Conservation (phyloP, 345 rosid genomes). For the Brassica napus region DNA sequence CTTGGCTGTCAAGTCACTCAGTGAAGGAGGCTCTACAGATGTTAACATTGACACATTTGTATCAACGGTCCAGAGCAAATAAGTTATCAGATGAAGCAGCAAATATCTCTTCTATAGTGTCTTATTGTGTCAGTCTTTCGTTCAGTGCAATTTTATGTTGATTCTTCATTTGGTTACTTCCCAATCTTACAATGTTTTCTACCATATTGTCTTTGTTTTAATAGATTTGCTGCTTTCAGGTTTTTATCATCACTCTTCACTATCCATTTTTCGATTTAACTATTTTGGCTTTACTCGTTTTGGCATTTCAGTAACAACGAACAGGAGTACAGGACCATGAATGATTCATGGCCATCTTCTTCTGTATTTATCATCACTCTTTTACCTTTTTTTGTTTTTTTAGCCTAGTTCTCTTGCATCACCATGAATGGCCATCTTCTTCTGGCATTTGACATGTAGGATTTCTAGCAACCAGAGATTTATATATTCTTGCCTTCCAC, state of each 20-base stretch:
- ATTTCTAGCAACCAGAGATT: too few species aligned
- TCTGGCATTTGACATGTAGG: not conserved
- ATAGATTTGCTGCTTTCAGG: not conserved
- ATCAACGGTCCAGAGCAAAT: not conserved
- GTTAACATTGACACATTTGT: not conserved
- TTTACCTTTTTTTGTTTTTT: too few species aligned
- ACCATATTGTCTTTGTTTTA: not conserved
- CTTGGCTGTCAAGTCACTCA: constrained; percentile 1
- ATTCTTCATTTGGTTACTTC: not conserved
- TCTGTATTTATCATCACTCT: too few species aligned
- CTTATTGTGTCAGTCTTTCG: not conserved
- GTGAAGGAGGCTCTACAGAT: not conserved
- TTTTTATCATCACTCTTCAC: not conserved
- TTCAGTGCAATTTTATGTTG: not conserved
- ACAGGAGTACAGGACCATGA: too few species aligned
- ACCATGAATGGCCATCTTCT: not conserved
- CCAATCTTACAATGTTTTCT: too few species aligned
- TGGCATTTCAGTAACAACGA: not conserved
- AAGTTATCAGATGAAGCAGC: not conserved
- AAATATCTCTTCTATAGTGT: not conserved
- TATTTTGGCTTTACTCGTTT: too few species aligned
- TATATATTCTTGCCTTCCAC: too few species aligned
- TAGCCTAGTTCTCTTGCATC: too few species aligned
- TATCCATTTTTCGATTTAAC: not conserved
- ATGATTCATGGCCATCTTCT: too few species aligned